Evolutionary conservation across 768 basidiomycete genomes (phyloP).

Genomic region (Clitopilus hobsonii): DNA sequence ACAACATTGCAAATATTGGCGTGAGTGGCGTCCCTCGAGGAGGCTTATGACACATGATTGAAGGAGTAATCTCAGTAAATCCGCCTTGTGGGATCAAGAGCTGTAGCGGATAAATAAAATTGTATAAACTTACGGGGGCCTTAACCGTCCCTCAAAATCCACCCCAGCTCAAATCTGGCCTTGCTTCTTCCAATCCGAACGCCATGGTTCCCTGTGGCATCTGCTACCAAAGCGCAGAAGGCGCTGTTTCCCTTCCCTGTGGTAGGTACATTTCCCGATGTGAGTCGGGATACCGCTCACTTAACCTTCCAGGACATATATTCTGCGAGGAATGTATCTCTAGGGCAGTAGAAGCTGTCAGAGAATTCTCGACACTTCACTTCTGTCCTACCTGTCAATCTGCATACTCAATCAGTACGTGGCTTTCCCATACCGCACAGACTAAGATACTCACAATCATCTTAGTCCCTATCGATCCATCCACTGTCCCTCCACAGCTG

Average conservation of each 20-base stretch:
- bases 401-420: constrained; percentile 50
- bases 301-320: constrained; percentile 45
- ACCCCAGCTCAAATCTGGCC: background rate
- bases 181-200: background rate
- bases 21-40: background rate
- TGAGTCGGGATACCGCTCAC: background rate
- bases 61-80: background rate
- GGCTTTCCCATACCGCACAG: background rate
- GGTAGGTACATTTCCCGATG: constrained; percentile 34
- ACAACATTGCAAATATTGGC: constrained; percentile 1
- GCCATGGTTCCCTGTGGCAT: constrained; percentile 54
- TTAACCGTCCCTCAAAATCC: background rate
- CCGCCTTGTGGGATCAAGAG: background rate
- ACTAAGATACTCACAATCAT: background rate
- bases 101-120: background rate
- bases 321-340: constrained; percentile 60
- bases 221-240: constrained; percentile 50
- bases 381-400: constrained; percentile 56
- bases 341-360: constrained; percentile 42
- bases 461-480: constrained; percentile 42
- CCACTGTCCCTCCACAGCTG: constrained; percentile 50
- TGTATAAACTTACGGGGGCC: background rate
- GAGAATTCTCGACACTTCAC: constrained; percentile 40
- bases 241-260: constrained; percentile 59
- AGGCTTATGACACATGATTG: background rate